A percentile compares a stretch with the other conserved stretches of the same genome.
phyloP scores from a whole-genome alignment of 345 rosid genomes.

The Eucalyptus urophylla region DNA sequence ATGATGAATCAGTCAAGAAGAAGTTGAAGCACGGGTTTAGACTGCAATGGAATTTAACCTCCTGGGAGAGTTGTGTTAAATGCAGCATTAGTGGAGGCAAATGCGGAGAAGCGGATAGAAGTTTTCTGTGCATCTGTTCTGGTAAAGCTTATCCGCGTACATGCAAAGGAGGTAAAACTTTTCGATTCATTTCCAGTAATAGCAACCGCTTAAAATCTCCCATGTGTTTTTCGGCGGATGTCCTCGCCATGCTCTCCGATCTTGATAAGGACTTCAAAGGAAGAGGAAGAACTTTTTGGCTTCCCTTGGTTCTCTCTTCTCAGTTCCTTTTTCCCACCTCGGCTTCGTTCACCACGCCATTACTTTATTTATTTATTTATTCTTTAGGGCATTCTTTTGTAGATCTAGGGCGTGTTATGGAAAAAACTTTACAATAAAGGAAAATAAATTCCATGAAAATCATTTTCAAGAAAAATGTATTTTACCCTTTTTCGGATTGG shows the following conservation, averaged over 20 bases:
- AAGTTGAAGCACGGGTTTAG: not conserved
- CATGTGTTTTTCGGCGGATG: not conserved
- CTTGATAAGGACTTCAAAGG: not conserved
- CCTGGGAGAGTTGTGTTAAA: not conserved
- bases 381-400: not conserved
- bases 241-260: not conserved
- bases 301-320: not conserved
- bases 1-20: accelerated
- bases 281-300: not conserved
- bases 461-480: too few species aligned
- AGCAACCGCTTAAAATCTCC: not conserved
- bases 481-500: not conserved
- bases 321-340: not conserved
- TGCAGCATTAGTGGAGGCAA: not conserved
- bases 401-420: not conserved
- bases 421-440: too few species aligned
- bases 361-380: not conserved
- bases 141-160: not conserved
- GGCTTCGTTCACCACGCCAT: not conserved
- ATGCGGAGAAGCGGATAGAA: accelerated
- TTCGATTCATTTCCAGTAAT: not conserved
- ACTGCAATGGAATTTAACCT: not conserved
- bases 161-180: not conserved
- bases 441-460: too few species aligned
- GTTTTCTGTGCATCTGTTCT: not conserved